Conservation (phyloP, 2,329 filamentous ascomycete species). For the Exophiala lecanii-corni region DNA sequence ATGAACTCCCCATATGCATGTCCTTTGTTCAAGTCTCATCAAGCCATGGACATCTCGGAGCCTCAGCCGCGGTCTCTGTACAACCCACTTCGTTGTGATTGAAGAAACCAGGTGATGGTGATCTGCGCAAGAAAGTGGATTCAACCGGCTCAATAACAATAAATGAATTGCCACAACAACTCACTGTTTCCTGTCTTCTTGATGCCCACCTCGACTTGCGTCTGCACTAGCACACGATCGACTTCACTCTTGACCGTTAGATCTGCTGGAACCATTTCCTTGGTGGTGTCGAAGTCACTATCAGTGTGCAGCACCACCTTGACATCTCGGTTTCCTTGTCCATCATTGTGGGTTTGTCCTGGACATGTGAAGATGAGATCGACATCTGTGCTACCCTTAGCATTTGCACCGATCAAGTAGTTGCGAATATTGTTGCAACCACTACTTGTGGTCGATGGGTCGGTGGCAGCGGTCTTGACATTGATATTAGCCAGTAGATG, state of each 20-base stretch:
- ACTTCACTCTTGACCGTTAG: background rate
- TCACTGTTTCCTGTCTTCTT: conserved; percentile 1
- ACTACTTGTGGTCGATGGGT: background rate
- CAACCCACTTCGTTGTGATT: too few species aligned
- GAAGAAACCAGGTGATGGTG: too few species aligned
- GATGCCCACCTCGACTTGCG: background rate
- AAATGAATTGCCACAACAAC: conserved; percentile 1
- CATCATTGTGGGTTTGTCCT: background rate
- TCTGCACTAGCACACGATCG: background rate
- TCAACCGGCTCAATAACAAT: too few species aligned
- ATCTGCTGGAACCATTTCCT: background rate
- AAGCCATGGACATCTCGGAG: too few species aligned
- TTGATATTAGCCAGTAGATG: conserved; percentile 1
- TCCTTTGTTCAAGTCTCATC: too few species aligned
- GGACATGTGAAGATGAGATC: conserved; percentile 3
- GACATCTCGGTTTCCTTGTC: background rate
- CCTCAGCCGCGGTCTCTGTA: too few species aligned
- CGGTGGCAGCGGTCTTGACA: background rate
- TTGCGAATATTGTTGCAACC: background rate
- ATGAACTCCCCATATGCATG: too few species aligned
- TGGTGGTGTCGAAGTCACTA: background rate
- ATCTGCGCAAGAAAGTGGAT: too few species aligned
- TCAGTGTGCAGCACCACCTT: background rate
- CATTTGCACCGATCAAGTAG: background rate
- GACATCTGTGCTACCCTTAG: background rate